phyloP scores from a whole-genome alignment of 345 rosid species.

The Boechera divaricarpa region DNA sequence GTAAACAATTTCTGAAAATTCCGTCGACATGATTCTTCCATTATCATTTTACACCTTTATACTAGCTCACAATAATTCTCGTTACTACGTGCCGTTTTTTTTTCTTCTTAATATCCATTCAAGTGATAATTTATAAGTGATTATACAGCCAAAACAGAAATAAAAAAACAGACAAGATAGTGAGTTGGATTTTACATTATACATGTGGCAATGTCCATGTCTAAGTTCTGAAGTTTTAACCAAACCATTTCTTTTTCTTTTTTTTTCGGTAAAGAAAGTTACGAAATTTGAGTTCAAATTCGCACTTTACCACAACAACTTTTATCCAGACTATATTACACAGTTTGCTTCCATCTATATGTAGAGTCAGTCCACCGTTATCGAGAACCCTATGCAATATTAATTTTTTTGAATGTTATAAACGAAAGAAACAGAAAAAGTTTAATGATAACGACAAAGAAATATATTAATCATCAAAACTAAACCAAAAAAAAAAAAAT shows the following conservation, averaged over 20 bases:
- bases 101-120: neutral
- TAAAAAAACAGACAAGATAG: neutral
- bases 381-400: too few relatives aligned
- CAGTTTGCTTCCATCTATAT: too few relatives aligned
- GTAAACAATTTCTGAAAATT: neutral
- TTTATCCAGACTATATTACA: neutral
- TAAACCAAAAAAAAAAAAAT: too few relatives aligned
- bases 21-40: slow-evolving; percentile 19
- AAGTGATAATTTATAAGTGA: neutral
- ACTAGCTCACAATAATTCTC: slow-evolving; percentile 26
- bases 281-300: too few relatives aligned
- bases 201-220: neutral
- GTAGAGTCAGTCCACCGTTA: too few relatives aligned
- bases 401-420: too few relatives aligned
- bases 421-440: too few relatives aligned
- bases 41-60: neutral
- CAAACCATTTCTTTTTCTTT: neutral
- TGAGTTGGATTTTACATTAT: slow-evolving; percentile 21
- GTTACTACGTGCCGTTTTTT: slow-evolving; percentile 21
- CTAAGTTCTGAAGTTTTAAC: neutral
- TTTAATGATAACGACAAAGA: too few relatives aligned
- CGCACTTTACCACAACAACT: neutral
- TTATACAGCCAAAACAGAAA: neutral
- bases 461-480: too few relatives aligned
- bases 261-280: too few relatives aligned